Base-by-base conservation (phyloP, 2,329 filamentous ascomycete species). In the Knufia fluminis region DNA sequence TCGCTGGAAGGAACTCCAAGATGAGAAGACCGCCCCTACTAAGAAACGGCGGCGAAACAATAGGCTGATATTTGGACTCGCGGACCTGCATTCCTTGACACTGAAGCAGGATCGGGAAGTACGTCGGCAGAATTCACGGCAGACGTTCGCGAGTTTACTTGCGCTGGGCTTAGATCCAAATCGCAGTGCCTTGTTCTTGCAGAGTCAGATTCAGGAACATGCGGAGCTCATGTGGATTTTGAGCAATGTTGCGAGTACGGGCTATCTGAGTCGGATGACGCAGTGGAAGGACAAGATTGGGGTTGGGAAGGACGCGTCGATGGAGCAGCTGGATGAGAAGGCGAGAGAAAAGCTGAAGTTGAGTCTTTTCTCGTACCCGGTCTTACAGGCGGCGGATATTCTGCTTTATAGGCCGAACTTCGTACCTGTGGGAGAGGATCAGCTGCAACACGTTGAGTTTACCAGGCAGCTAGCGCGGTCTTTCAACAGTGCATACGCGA, bases 231-330 rank as follows among this genome's bases (percentile, higher is more conserved):
- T 95, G 86, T 98, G 92, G 92, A 89, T 97, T 62, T 70, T 98
- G 54, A 91, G 87, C 62, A 96, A 90, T 57, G 85, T 86, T 46
- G 86, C 92, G 20, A 91, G 86, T 3, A 89, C 92, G 67, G 92
- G 92, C 33, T 94, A 95, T 68, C 72, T 98, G n/a, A 85, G 85
- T 8, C 77, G 92, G n/a, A 98, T 98, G 92, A 97, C 92, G 23
- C 92, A 97, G 67, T 98, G 92, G 90, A 98, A 98, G 81, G 88
- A 87, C 62, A 23, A 24, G 17, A 26, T 26, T 16, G 19, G 16
- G 3, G 14, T 43, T 10, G 8, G 72, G 82, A 17, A 71, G 80
- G 50, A 72, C 77, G 2, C 75, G 72, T 6, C 66, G 85, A 3
- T 79, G 85, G 46, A 69, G 76, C 35, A 71, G 73, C 12, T 62